Percentiles rank a stretch among this genome's conserved stretches.
Conservation (phyloP, 352 stramenopile species). For the Globisporangium parvum region DNA sequence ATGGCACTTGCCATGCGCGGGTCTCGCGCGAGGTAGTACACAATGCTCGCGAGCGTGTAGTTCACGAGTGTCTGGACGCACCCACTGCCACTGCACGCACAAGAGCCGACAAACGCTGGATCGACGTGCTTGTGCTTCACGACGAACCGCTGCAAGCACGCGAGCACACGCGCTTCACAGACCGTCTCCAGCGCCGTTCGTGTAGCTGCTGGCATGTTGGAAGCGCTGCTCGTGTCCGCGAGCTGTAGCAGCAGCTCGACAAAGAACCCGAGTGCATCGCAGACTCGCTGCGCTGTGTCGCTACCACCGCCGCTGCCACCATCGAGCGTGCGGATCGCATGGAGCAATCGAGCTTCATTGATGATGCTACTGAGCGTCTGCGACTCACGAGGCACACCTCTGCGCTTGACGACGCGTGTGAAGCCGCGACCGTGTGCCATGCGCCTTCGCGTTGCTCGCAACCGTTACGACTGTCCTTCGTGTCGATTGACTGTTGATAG, state of each 20-base stretch:
- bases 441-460: not conserved
- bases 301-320: not conserved
- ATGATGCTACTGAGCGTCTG: conserved; percentile 1
- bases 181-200: conserved; percentile 22
- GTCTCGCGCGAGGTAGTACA: conserved; percentile 35
- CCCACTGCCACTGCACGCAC: conserved; percentile 1
- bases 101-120: conserved; percentile 9
- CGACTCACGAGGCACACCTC: not conserved
- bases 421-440: not conserved
- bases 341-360: conserved; percentile 26
- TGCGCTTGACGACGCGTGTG: not conserved
- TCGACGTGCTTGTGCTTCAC: conserved; percentile 2
- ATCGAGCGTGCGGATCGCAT: conserved; percentile 42
- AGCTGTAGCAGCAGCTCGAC: conserved; percentile 23
- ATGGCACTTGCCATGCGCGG: conserved; percentile 23
- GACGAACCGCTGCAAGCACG: conserved; percentile 33
- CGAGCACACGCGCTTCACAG: conserved; percentile 29
- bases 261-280: conserved; percentile 23
- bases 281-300: not conserved
- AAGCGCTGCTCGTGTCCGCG: conserved; percentile 2
- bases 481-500: not conserved
- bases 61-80: conserved; percentile 25
- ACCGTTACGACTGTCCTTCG: too few relatives aligned
- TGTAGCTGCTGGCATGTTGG: not conserved
- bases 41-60: conserved; percentile 23